A percentile compares a stretch with the other conserved stretches of the same genome.
Conservation (phyloP, 2,329 filamentous ascomycete genomes). For the Torrubiellomyces zombiae region DNA sequence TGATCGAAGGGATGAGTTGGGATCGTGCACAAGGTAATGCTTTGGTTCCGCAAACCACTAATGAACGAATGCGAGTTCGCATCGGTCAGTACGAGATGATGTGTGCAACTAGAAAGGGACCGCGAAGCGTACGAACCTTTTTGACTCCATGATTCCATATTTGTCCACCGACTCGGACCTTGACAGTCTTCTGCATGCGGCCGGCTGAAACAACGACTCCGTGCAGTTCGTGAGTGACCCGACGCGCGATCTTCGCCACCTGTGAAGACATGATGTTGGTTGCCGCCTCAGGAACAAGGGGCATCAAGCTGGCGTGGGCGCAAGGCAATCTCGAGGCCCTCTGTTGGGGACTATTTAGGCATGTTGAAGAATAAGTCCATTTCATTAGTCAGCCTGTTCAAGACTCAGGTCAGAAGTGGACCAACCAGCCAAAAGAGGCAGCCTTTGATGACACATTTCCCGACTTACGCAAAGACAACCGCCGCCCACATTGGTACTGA, state of each 20-base stretch:
- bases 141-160: constrained; percentile 57
- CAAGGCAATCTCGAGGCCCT: too few relatives aligned
- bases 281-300: too few relatives aligned
- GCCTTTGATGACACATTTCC: too few relatives aligned
- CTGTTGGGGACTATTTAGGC: too few relatives aligned
- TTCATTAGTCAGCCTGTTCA: too few relatives aligned
- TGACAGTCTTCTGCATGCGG: constrained; percentile 63
- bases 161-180: constrained; percentile 54
- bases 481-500: too few relatives aligned
- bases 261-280: constrained; percentile 20
- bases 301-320: too few relatives aligned
- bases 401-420: too few relatives aligned
- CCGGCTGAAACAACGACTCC: constrained; percentile 66
- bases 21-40: constrained; percentile 62
- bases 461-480: too few relatives aligned
- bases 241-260: constrained; percentile 23
- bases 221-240: constrained; percentile 33
- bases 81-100: not conserved
- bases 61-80: too few relatives aligned
- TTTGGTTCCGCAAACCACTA: constrained; percentile 45
- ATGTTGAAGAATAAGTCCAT: too few relatives aligned
- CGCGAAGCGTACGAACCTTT: constrained; percentile 36
- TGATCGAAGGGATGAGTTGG: constrained; percentile 51
- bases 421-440: too few relatives aligned
- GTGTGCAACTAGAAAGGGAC: not conserved